Conservation (phyloP, 768 basidiomycete species). For the Pilatotrama ljubarskyi region DNA sequence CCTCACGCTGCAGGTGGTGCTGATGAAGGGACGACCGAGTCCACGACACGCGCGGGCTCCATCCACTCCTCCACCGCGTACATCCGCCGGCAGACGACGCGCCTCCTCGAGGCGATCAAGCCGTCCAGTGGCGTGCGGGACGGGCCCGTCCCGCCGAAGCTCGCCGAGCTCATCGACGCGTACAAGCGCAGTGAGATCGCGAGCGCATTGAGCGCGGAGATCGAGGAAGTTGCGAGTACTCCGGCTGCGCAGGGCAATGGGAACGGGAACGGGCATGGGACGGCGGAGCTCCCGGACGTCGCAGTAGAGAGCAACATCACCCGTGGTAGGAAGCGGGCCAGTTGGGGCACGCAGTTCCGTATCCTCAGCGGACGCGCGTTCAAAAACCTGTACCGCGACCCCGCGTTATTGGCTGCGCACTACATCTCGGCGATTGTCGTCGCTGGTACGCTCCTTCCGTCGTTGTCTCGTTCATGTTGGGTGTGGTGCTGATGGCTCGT, state of each 20-base stretch:
- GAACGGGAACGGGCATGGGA: constrained; percentile 22
- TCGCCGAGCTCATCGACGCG: constrained; percentile 70
- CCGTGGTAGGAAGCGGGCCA: constrained; percentile 76
- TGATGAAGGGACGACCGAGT: constrained; percentile 45
- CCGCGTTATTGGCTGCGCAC: constrained; percentile 87
- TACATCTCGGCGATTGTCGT: constrained; percentile 82
- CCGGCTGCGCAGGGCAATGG: constrained; percentile 31
- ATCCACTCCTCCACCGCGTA: constrained; percentile 46
- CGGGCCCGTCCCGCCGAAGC: constrained; percentile 51
- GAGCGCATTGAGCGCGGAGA: constrained; percentile 59
- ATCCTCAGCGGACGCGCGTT: constrained; percentile 95
- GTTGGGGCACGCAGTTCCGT: constrained; percentile 86
- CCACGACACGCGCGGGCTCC: constrained; percentile 47
- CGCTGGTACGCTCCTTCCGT: constrained; percentile 59
- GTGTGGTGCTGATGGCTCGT: constrained; percentile 8
- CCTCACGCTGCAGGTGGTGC: constrained; percentile 33
- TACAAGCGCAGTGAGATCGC: constrained; percentile 72
- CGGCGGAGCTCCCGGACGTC: constrained; percentile 62
- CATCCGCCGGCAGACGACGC: constrained; percentile 72
- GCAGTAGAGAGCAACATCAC: constrained; percentile 66
- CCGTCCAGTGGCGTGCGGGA: constrained; percentile 35
- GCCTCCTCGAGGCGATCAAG: constrained; percentile 61
- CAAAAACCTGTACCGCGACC: constrained; percentile 97
- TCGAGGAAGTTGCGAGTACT: constrained; percentile 42
- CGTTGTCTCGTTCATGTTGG: neutral